Percentiles rank a stretch among this genome's conserved stretches.
Evolutionary conservation across 73 alveolate genomes (phyloP).

Genomic region (Symbiodinium natans): DNA sequence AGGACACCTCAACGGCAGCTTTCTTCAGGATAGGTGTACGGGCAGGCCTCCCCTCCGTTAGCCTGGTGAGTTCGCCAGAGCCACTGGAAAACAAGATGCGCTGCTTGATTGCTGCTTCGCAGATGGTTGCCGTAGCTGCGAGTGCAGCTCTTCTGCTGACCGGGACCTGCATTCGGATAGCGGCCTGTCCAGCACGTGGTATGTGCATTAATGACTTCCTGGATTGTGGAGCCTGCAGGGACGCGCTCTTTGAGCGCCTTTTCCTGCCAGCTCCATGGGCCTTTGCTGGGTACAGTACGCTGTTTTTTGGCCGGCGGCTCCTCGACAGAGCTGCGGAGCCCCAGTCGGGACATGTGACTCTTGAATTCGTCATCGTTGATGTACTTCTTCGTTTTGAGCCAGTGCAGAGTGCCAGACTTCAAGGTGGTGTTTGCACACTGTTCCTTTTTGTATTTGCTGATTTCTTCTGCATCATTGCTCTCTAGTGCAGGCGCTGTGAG

Average conservation of each 20-base stretch:
- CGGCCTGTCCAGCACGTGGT: neutral
- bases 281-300: neutral
- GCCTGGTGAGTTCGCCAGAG: neutral
- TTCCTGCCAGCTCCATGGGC: neutral
- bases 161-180: neutral
- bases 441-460: neutral
- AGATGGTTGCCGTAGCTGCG: neutral
- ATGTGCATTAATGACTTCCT: neutral
- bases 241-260: neutral
- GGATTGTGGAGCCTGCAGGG: neutral
- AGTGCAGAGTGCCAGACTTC: neutral
- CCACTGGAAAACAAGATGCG: neutral
- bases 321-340: neutral
- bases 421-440: neutral
- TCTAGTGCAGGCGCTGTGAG: neutral
- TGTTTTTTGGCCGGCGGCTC: neutral
- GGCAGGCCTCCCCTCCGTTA: neutral
- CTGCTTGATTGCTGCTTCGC: neutral
- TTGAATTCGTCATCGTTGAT: neutral
- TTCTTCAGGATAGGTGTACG: neutral
- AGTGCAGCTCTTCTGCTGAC: neutral
- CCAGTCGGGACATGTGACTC: neutral
- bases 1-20: too few species aligned
- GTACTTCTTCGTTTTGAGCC: neutral
- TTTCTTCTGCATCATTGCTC: neutral